phyloP scores from a whole-genome alignment of 345 rosid genomes.

The Dimocarpus longan region DNA sequence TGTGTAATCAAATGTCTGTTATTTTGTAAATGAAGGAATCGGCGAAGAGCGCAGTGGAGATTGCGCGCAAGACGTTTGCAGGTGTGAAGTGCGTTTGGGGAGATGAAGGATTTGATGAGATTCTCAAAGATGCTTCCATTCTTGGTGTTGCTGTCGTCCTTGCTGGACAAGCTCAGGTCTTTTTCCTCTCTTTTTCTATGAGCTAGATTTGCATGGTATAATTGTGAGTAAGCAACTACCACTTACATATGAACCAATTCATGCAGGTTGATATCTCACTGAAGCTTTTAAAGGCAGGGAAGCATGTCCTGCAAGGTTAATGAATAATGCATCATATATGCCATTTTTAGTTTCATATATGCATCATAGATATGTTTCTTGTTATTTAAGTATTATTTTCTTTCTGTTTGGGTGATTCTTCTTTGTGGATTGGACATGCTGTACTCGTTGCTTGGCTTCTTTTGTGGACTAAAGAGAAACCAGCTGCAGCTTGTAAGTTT shows the following conservation, averaged over 20 bases:
- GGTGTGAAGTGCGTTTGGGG: slow-evolving; percentile 87
- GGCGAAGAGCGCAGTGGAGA: slow-evolving; percentile 73
- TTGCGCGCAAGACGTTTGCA: slow-evolving; percentile 75
- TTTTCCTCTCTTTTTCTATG: background rate
- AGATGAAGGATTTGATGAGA: slow-evolving; percentile 71
- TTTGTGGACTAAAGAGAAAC: slow-evolving; percentile 79
- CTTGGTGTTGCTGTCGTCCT: slow-evolving; percentile 90
- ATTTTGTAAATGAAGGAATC: slow-evolving; percentile 55
- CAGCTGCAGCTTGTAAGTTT: slow-evolving; percentile 91
- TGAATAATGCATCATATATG: background rate
- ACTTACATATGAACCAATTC: slow-evolving; percentile 3
- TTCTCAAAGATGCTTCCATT: slow-evolving; percentile 62
- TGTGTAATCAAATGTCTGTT: background rate
- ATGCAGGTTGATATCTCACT: slow-evolving; percentile 79
- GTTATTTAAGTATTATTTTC: background rate
- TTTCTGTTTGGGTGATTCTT: slow-evolving; percentile 13
- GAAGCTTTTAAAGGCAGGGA: slow-evolving; percentile 82
- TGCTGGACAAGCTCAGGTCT: slow-evolving; percentile 83
- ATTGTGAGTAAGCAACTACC: too few relatives aligned
- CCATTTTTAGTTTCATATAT: background rate
- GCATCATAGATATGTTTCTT: background rate
- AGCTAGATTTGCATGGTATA: background rate
- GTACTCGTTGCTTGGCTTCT: slow-evolving; percentile 37
- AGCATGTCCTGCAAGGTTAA: slow-evolving; percentile 89
- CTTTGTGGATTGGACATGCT: slow-evolving; percentile 26